Evolutionary conservation across 768 basidiomycete genomes (phyloP), one percentile per base, ranked within the genome.

Genomic region (Amanita polypyramis): DNA sequence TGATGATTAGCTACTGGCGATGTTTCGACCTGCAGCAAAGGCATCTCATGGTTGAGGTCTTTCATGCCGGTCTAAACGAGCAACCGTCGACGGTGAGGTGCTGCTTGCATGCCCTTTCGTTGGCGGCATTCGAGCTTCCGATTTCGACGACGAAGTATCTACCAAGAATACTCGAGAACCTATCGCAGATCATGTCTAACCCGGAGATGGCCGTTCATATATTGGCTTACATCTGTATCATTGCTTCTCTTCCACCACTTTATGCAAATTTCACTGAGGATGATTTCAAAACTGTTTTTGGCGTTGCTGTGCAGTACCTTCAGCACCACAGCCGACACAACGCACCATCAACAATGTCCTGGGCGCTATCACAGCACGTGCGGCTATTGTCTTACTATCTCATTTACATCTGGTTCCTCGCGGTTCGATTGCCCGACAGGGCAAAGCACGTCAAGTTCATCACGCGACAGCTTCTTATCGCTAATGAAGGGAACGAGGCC

Each of bases 181-280:
- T 98, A 23, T 82, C 86, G 5, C 85, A 88, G 61, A 95, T 98
- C 65, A 94, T 97, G 82, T 90, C 90, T 1, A 92, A 88, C 46
- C 80, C 91, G 2, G 82, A 82, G 51, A 85, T 97, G 76, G 85
- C 92, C 5, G 85, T 94, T n/a, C 94, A 98, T 60, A 94, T 98
- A 60, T 79, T 98, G 50, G 88, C 88, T 52, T 88, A 98, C 62
- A 76, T 98, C 19, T 76, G 80, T 36, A 83, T 96, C 52, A 75
- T 96, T 38, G 92, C 89, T 2, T 88, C 91, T 1, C 74, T 85
- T 11, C 82, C 78, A 1, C 65, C 75, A 5, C 68, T 98, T 5
- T 87, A 92, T 62, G 80, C 81, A 48, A 98, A 96, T 63, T 87
- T 99, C 56, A 92, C 87, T 2, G 89, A 93, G 53, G 75, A 69